Evolutionary conservation across 805 yeast genomes (phyloP).

Genomic region (Pichia paraexigua): DNA sequence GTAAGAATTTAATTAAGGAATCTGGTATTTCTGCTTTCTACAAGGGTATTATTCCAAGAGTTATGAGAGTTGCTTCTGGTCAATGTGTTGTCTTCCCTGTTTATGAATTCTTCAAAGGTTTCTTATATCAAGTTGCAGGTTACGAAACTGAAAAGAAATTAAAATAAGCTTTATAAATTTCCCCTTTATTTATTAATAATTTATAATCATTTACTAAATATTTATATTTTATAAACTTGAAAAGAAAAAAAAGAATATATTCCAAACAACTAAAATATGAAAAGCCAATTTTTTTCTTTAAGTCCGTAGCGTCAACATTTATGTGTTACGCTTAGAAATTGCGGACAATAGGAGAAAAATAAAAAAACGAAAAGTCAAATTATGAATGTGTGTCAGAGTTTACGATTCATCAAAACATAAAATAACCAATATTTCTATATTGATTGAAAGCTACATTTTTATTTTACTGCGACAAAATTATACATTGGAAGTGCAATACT

Average conservation of each 20-base stretch:
- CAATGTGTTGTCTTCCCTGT: slow-evolving; percentile 98
- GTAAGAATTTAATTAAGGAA: slow-evolving; percentile 71
- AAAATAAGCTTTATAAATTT: slow-evolving; percentile 8
- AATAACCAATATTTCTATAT: too few relatives aligned
- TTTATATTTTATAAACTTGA: neutral
- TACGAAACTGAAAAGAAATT: slow-evolving; percentile 15
- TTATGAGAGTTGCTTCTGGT: slow-evolving; percentile 99
- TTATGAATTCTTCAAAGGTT: slow-evolving; percentile 76
- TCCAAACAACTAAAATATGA: too few relatives aligned
- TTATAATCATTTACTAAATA: neutral
- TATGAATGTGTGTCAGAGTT: too few relatives aligned
- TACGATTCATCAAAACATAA: too few relatives aligned
- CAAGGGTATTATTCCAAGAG: slow-evolving; percentile 97
- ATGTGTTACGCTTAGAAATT: too few relatives aligned
- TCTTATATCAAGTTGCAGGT: slow-evolving; percentile 38
- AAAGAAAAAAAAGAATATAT: neutral
- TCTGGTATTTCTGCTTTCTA: slow-evolving; percentile 86
- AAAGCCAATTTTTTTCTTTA: too few relatives aligned
- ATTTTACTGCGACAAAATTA: neutral
- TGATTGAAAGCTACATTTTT: neutral
- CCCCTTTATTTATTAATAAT: neutral
- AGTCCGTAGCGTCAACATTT: too few relatives aligned
- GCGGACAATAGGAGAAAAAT: too few relatives aligned
- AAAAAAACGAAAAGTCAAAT: too few relatives aligned
- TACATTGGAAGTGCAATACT: too few relatives aligned